A percentile compares a stretch with the other conserved stretches of the same genome.
phyloP scores from a whole-genome alignment of 306 rosid species.

The Crotalaria pallida region DNA sequence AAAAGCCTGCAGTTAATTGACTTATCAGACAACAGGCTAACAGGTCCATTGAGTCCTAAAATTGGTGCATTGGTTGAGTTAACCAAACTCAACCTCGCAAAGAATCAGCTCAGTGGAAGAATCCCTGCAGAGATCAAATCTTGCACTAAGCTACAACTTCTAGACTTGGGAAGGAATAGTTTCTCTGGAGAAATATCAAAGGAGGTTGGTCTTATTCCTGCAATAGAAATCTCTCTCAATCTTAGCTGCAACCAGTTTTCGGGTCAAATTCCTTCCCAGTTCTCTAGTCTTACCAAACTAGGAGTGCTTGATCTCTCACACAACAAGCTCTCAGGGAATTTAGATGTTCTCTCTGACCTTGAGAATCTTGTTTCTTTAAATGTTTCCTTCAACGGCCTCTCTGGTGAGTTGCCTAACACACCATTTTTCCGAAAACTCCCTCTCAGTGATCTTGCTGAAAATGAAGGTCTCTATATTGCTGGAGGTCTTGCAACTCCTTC shows the following conservation, averaged over 20 bases:
- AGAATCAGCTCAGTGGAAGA: constrained; percentile 58
- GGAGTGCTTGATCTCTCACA: constrained; percentile 87
- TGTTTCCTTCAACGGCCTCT: constrained; percentile 73
- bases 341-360: constrained; percentile 50
- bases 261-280: constrained; percentile 67
- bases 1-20: constrained; percentile 60
- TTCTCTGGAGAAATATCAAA: constrained; percentile 77
- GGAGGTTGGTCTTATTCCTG: constrained; percentile 59
- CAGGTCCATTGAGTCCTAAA: constrained; percentile 46
- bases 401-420: constrained; percentile 78
- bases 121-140: constrained; percentile 73
- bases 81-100: constrained; percentile 69
- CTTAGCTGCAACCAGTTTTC: constrained; percentile 74
- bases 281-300: constrained; percentile 61
- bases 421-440: constrained; percentile 77
- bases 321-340: constrained; percentile 74
- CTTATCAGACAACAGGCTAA: constrained; percentile 65
- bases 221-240: constrained; percentile 85
- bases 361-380: constrained; percentile 79
- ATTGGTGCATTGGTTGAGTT: constrained; percentile 62
- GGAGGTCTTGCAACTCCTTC: constrained; percentile 33
- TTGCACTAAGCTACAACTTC: constrained; percentile 66
- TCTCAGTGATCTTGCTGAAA: constrained; percentile 55
- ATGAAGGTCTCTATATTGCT: constrained; percentile 62
- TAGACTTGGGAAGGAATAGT: constrained; percentile 72